These are phyloP conservation scores for Rhodotorula kratochvilovae DNA, from an alignment of 768 basidiomycete species.

Conservation along the genomic window DNA sequence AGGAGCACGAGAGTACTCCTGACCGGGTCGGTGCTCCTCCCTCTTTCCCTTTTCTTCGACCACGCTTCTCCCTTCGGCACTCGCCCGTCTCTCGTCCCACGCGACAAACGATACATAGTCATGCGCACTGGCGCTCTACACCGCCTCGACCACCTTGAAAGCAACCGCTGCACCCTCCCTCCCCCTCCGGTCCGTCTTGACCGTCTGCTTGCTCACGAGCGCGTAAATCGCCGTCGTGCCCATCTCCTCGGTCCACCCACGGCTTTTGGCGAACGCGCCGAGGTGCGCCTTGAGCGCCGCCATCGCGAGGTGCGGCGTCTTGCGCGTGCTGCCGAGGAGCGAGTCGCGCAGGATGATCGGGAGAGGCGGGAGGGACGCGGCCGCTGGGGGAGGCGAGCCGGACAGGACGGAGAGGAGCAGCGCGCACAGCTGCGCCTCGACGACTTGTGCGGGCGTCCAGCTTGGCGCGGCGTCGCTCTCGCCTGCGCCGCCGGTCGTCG, in stretches of 20 bases:
- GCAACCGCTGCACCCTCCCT: slow-evolving; percentile 23
- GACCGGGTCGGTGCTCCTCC: too few relatives aligned
- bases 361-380: neutral
- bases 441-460: slow-evolving; percentile 3
- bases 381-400: neutral
- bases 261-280: slow-evolving; percentile 5
- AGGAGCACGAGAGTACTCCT: neutral
- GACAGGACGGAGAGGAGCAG: slow-evolving; percentile 17
- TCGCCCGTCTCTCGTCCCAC: too few relatives aligned
- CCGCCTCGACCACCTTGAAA: slow-evolving; percentile 4
- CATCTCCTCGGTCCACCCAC: slow-evolving; percentile 32
- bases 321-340: neutral
- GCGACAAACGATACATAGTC: neutral
- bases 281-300: slow-evolving; percentile 14
- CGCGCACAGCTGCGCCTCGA: slow-evolving; percentile 20
- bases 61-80: too few relatives aligned
- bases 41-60: too few relatives aligned
- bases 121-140: too few relatives aligned
- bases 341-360: slow-evolving; percentile 15
- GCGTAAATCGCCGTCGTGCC: slow-evolving; percentile 27
- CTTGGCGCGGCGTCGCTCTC: neutral
- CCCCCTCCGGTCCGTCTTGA: slow-evolving; percentile 31
- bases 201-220: slow-evolving; percentile 15
- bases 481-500: neutral
- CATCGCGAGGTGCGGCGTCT: slow-evolving; percentile 19